Evolutionary conservation across 306 rosid species (phyloP), one percentile per base, ranked within the genome.

Genomic region (Mucuna pruriens): DNA sequence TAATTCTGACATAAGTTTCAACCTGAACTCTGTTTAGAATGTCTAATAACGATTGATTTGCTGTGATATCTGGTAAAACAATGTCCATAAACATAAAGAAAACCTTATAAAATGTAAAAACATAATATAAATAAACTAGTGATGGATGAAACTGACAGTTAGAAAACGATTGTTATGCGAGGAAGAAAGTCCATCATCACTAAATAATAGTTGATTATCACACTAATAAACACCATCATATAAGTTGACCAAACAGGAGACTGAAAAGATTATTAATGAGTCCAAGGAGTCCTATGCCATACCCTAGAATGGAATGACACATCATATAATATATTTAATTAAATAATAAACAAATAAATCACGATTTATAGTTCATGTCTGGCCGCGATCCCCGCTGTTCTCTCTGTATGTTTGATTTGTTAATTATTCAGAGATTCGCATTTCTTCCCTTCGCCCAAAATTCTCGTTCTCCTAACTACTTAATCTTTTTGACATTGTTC

Each of bases 371-470:
- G 26, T 64, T 66, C 10, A 23, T 38, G 26, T 31, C 76, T 57
- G 68, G 17, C 74, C 85, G 85, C 78, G 80, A 83, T 79, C 84
- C 12, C 40, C 83, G 83, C 39, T 65, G 15, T 74, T 49, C 75
- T 31, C 0, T 10, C 1, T 29, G 34, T 78, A 19, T 39, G 39
- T 13, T 71, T 61, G 17, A 17, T 79, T 69, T 60, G 25, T 54
- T 29, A 13, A 10, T 15, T 6, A 29, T 62, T 61, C 62, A 12
- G 15, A 48, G 62, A 23, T 74, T 71, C 29, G 23, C 34, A 19
- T 55, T 79, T 48, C 23, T 46, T 38, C 45, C 57, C 58, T 68
- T 51, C 38, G 3, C 9, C 29, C 3, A 15, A 76, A 51, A 58
- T 83, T 79, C 33, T 65, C 44, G 23, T 31, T 73, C 16, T 80